Evolutionary conservation across 345 rosid genomes (phyloP).

Genomic region (Lepidium aucheri): DNA sequence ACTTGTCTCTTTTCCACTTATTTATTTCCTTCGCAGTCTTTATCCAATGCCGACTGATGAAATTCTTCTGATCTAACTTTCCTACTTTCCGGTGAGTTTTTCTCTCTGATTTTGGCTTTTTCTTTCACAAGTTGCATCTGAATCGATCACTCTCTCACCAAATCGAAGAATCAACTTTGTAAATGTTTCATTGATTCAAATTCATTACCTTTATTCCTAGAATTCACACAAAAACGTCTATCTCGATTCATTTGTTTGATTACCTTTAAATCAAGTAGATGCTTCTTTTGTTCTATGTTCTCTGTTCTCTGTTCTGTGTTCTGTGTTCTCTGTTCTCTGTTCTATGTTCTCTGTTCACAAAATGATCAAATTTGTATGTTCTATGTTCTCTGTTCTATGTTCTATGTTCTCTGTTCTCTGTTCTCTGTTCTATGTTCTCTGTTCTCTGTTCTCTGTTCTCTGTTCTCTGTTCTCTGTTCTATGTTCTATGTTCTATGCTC

Average conservation of each 20-base stretch:
- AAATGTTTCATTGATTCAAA: background rate
- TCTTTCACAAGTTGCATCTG: background rate
- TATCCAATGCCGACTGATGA: background rate
- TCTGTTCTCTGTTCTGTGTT: too few species aligned
- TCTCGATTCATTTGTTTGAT: background rate
- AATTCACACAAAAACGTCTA: background rate
- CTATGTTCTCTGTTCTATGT: too few species aligned
- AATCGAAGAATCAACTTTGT: background rate
- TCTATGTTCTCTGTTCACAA: too few species aligned
- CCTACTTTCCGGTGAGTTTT: background rate
- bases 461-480: too few species aligned
- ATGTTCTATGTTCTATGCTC: too few species aligned
- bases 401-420: too few species aligned
- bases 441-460: too few species aligned
- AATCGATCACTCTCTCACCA: background rate
- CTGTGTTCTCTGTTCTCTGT: too few species aligned
- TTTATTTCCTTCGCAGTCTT: background rate
- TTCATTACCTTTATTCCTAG: background rate
- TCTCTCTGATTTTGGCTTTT: background rate
- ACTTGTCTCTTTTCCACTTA: too few species aligned
- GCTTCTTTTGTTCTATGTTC: background rate
- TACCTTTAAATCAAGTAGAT: background rate
- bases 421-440: too few species aligned
- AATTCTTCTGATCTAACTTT: slow-evolving; percentile 3
- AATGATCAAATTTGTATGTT: too few species aligned